Evolutionary conservation across 2,329 filamentous ascomycete species (phyloP), one percentile per base, ranked within the genome.

Genomic region (Phyllosticta capitalensis): DNA sequence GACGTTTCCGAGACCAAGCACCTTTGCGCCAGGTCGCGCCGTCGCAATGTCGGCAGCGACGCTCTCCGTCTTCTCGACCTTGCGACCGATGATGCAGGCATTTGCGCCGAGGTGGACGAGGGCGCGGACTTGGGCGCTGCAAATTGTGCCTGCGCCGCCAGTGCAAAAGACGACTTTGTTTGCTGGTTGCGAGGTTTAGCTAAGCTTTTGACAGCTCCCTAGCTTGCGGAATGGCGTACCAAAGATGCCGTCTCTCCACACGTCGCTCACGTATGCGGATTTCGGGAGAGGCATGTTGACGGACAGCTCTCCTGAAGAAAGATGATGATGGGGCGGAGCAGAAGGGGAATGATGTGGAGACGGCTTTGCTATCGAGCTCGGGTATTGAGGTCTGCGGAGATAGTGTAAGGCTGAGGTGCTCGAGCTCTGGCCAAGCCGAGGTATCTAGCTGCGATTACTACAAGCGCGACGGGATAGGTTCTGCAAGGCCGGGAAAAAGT

Each of bases 101-200:
- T 97, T 87, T 52, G 91, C 92, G 57, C 94, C 94, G 7, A 99
- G 84, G 63, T 92, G 83, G 22, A 99, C 91, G 61, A 99, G 79
- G 3, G 94, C 94, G 64, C 91, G 84, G 30, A 95, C 94, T 77
- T 97, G 94, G 59, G 89, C 91, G 67, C 88, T 94, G 78, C 94
- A 96, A 69, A 99, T 97, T 24, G 88, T 87, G 59, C 94, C 92
- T 5, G 91, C 91, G 56, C 94, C 94, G 61, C 94, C 94, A 3
- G 94, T 99, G 69, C 95, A 95, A 75, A 97, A 96, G 65, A 92
- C 83, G 52, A 97, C 92, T 68, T 94, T 92, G 71, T 87, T 85
- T 63, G 87, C 90, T 95, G 19, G 48, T 26, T 22, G 45, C 24
- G 54, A 33, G 9, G 24, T 20, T 22, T 28, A 54, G 61, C 10